Base-by-base conservation (phyloP, 1,284 basidiomycete genomes). In the Mycena citricolor region DNA sequence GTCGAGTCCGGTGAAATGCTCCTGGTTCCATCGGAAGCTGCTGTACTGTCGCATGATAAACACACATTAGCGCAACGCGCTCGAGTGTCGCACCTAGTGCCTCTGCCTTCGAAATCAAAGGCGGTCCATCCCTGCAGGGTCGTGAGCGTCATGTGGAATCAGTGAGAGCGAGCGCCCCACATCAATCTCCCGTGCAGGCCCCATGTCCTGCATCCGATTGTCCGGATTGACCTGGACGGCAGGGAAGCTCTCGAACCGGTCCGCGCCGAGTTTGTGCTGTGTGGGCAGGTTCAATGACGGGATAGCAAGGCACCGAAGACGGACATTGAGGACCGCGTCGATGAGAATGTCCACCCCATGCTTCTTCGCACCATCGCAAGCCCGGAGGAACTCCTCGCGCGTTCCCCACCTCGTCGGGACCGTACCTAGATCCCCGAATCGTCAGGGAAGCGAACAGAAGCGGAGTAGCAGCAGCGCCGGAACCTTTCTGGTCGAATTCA, bases 321-420 rank as follows among this genome's bases (percentile, higher is more conserved):
- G 32, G 10, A 90, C 87, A 61, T 88, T 88, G 41, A 90, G 67
- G 3, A 90, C 82, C 1, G 86, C 83, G 54, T 91, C 89, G 41
- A 90, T 78, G 21, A 89, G 63, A 32, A 88, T 72, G 47, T 82
- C 78, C 19, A 91, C 72, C 4, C 81, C 75, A 52, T 75, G 68
- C 51, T 68, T 61, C 50, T 70, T 73, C 3, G 86, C 86, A 20
- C 66, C 61, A 40, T 67, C 62, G 61, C 89, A 86, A 10, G 87
- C 83, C 4, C 66, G 61, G 2, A 92, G 60, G 16, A 95, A 77
- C 56, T 97, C 84, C 33, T 91, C 80, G 55, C 86, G 87, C 11
- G 85, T 87, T 14, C 94, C 94, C 90, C 93, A 98, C 52, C 94
- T 80, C n/a, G 94, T 97, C 8, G 72, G 64, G 39, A 79, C 66